Percentiles rank a stretch among this genome's conserved stretches.
phyloP scores from a whole-genome alignment of 2,329 filamentous ascomycete species.

The Grosmannia huntii region DNA sequence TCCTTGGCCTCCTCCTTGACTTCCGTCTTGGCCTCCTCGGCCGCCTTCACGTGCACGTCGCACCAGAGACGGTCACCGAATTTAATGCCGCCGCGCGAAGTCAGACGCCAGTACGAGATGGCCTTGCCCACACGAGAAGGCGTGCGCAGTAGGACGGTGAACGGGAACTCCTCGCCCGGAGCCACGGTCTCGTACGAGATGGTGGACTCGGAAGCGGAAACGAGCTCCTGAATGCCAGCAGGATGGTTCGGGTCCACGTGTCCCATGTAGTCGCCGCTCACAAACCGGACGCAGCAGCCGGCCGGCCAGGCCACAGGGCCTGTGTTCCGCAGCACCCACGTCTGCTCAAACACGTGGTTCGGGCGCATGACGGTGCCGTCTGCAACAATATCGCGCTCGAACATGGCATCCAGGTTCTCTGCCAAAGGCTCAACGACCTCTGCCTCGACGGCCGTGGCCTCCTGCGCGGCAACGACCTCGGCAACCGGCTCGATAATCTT shows the following conservation, averaged over 20 bases:
- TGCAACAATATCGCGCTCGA: slow-evolving; percentile 62
- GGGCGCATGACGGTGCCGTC: slow-evolving; percentile 65
- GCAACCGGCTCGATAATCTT: slow-evolving; percentile 28
- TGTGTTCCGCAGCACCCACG: slow-evolving; percentile 82
- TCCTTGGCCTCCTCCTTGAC: slow-evolving; percentile 8
- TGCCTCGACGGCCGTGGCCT: neutral
- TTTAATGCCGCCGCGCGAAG: slow-evolving; percentile 62
- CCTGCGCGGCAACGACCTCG: neutral
- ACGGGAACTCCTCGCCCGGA: slow-evolving; percentile 63
- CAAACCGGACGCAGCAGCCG: slow-evolving; percentile 80
- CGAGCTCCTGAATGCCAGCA: slow-evolving; percentile 63
- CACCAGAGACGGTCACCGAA: slow-evolving; percentile 96
- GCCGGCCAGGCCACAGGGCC: slow-evolving; percentile 71
- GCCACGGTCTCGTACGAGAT: slow-evolving; percentile 55
- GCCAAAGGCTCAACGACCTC: slow-evolving; percentile 13
- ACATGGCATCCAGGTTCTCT: slow-evolving; percentile 40
- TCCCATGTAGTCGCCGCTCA: slow-evolving; percentile 94
- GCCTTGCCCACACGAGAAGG: slow-evolving; percentile 63
- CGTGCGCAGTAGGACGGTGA: slow-evolving; percentile 75
- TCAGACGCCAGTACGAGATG: slow-evolving; percentile 95
- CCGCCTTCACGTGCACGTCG: slow-evolving; percentile 58
- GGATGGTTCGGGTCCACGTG: slow-evolving; percentile 71
- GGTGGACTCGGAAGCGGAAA: slow-evolving; percentile 71
- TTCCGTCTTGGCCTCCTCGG: slow-evolving; percentile 20
- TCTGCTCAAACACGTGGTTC: slow-evolving; percentile 70